Base-by-base conservation (phyloP, 148 eudicot species). In the Rhododendron mucronatum region DNA sequence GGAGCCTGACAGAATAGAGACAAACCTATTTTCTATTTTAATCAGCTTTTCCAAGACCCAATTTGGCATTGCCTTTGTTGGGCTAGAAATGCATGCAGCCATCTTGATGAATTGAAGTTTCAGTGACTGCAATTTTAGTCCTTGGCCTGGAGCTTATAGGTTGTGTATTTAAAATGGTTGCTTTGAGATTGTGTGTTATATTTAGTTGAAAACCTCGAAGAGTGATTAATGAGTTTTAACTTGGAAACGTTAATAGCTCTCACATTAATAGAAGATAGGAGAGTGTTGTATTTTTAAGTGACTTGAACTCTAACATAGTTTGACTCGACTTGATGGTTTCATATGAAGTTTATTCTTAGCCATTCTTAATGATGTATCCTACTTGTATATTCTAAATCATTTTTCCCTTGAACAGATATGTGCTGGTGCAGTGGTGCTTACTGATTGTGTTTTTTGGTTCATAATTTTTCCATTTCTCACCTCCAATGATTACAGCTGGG, bases 361-460 rank as follows among this genome's bases (percentile, higher is more conserved):
- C 48, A 45, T 45, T 45, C 48, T 83, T 53, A 15, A 21, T 41
- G 23, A 51, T 18, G 50, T 55, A 77, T 21, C 30, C 2, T 28
- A 28, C 39, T 11, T 69, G 75, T 69, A 28, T 69, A 12, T 69
- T 28, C 37, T 69, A 3, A 28, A 11, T 26, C 35, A 69, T 26
- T 78, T 83, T 71, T 59, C 51, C 83, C 84, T 15, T 74, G 82
- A 78, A 87, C 86, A 97, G 98, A 88, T 88, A 20, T 85, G 90
- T 89, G 98, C 90, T 73, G 99, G 98, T 85, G 93, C 99, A 82
- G 95, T 93, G 87, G 63, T 90, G 82, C 95, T 97, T 63, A 94
- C 98, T 73, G 98, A 97, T 91, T 83, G 87, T 61, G 95, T 94
- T 80, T 97, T 90, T 86, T 97, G 99, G 99, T 88, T 92, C 81